These are phyloP conservation scores for Podaxis pistillaris DNA, from an alignment of 768 basidiomycete genomes.

Conservation along the genomic window DNA sequence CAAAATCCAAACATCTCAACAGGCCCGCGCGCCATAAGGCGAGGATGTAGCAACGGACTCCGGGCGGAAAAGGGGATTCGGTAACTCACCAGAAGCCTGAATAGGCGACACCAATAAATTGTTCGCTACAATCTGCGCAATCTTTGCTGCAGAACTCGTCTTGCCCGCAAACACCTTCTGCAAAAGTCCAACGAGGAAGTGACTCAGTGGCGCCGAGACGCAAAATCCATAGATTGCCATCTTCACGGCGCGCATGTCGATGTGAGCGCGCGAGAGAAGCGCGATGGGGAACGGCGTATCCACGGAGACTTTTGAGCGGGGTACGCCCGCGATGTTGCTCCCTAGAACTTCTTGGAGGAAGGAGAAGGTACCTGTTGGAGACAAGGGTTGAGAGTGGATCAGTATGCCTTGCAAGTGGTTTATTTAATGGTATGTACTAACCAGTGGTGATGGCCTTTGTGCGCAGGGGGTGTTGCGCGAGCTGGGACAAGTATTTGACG, in stretches of 20 bases:
- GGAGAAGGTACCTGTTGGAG: slow-evolving; percentile 43
- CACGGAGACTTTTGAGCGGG: slow-evolving; percentile 44
- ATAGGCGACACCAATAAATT: slow-evolving; percentile 78
- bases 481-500: slow-evolving; percentile 66
- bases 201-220: slow-evolving; percentile 80
- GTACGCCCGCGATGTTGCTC: slow-evolving; percentile 64
- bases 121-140: slow-evolving; percentile 74
- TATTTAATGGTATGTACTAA: slow-evolving; percentile 23
- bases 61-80: neutral
- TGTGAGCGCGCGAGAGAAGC: slow-evolving; percentile 51
- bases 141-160: slow-evolving; percentile 57
- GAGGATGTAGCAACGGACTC: neutral
- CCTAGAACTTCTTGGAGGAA: slow-evolving; percentile 83
- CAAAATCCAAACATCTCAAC: neutral
- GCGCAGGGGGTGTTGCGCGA: slow-evolving; percentile 66
- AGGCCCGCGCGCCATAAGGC: neutral
- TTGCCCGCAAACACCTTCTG: slow-evolving; percentile 79
- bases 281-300: slow-evolving; percentile 53
- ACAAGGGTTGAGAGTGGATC: slow-evolving; percentile 4
- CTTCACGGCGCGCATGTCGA: slow-evolving; percentile 73
- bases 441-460: slow-evolving; percentile 82
- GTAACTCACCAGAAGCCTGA: slow-evolving; percentile 57
- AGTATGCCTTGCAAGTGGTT: neutral
- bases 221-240: slow-evolving; percentile 84
- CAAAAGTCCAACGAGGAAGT: slow-evolving; percentile 67